phyloP scores from a whole-genome alignment of 2,329 filamentous ascomycete genomes.

The Exophiala spinifera region DNA sequence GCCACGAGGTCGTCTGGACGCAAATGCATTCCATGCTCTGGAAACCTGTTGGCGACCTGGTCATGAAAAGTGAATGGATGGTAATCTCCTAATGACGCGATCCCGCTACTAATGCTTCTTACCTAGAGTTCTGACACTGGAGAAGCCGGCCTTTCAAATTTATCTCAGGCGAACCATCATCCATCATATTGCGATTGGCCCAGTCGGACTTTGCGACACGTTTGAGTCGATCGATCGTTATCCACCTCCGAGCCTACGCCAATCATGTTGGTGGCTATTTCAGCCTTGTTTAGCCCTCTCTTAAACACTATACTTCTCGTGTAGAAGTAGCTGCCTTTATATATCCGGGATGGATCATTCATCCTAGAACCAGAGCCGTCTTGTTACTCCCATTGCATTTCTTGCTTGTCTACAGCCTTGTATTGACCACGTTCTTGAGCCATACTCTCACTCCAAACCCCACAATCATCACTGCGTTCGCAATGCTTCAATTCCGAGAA shows the following conservation, averaged over 20 bases:
- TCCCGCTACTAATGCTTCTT: neutral
- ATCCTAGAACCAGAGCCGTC: too few relatives aligned
- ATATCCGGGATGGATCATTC: too few relatives aligned
- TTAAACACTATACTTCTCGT: too few relatives aligned
- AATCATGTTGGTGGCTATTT: neutral
- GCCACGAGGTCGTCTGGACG: neutral
- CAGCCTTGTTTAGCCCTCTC: neutral
- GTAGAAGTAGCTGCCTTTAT: too few relatives aligned
- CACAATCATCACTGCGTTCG: neutral
- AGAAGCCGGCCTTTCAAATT: too few relatives aligned
- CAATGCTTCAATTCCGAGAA: neutral
- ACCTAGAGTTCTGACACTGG: neutral
- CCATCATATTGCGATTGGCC: neutral
- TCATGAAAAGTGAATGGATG: neutral
- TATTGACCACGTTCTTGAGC: neutral
- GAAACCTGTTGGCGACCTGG: neutral
- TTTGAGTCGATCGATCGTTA: neutral
- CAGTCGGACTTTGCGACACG: neutral
- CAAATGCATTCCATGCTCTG: neutral
- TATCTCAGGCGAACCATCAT: neutral
- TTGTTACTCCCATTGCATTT: too few relatives aligned
- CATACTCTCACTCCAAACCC: neutral
- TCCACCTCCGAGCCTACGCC: too few relatives aligned
- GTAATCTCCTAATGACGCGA: neutral
- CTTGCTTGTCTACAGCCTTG: neutral